These are phyloP conservation scores for Coemansia sp. DNA, from an alignment of 192 early-diverging fungal species.

Conservation along the genomic window DNA sequence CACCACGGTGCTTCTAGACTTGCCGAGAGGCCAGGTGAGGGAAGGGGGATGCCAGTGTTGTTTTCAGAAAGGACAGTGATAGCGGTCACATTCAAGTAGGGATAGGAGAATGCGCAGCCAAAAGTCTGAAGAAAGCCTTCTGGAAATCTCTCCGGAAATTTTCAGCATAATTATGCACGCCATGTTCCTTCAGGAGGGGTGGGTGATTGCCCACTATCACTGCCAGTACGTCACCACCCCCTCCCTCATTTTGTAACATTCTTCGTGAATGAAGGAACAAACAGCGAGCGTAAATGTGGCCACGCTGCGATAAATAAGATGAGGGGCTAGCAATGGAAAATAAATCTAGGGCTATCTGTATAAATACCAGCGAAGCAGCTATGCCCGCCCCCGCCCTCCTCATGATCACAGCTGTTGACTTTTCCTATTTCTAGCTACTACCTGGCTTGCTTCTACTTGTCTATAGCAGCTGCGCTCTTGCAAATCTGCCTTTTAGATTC, in stretches of 20 bases:
- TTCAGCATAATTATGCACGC: too few relatives aligned
- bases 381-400: slow-evolving; percentile 1
- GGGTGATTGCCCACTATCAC: slow-evolving; percentile 7
- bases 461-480: background rate
- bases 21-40: too few relatives aligned
- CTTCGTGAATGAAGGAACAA: slow-evolving; percentile 41
- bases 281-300: slow-evolving; percentile 35
- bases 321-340: slow-evolving; percentile 16
- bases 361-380: slow-evolving; percentile 16
- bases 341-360: slow-evolving; percentile 7
- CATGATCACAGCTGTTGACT: background rate
- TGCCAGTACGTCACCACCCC: slow-evolving; percentile 15
- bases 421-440: background rate
- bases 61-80: too few relatives aligned
- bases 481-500: too few relatives aligned
- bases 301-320: slow-evolving; percentile 49
- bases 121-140: too few relatives aligned
- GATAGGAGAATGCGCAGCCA: too few relatives aligned
- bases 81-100: too few relatives aligned
- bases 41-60: too few relatives aligned
- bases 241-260: slow-evolving; percentile 3
- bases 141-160: too few relatives aligned
- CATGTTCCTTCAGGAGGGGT: too few relatives aligned
- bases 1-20: too few relatives aligned
- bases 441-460: background rate